These are phyloP conservation scores for Basipetospora chlamydospora DNA, from an alignment of 2,329 filamentous ascomycete species.

Conservation along the genomic window DNA sequence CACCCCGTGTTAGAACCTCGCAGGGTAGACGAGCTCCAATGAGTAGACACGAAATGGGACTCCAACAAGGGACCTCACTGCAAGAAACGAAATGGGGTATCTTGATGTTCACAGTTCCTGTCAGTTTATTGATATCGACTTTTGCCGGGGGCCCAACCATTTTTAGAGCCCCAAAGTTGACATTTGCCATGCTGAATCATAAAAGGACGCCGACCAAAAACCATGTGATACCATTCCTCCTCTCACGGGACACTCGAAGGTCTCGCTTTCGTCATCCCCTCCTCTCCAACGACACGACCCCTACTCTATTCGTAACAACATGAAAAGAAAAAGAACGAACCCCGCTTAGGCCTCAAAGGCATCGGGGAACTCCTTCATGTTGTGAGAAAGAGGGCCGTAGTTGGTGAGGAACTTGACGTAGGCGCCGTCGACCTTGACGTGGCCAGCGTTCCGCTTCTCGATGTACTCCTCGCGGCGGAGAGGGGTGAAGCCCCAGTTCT, in stretches of 20 bases:
- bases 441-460: slow-evolving; percentile 83
- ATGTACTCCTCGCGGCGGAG: slow-evolving; percentile 96
- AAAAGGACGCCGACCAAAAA: slow-evolving; percentile 5
- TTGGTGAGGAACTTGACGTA: slow-evolving; percentile 99
- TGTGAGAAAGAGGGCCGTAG: slow-evolving; percentile 71
- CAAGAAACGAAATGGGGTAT: too few relatives aligned
- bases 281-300: slow-evolving; percentile 11
- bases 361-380: slow-evolving; percentile 89
- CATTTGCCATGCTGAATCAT: slow-evolving; percentile 5
- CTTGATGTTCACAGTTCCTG: slow-evolving; percentile 2
- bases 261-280: slow-evolving; percentile 14
- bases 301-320: too few relatives aligned
- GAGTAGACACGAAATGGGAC: too few relatives aligned
- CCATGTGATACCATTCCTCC: slow-evolving; percentile 9
- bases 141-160: slow-evolving; percentile 2
- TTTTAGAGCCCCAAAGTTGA: slow-evolving; percentile 5
- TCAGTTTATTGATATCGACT: slow-evolving; percentile 6
- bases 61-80: too few relatives aligned
- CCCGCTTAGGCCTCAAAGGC: slow-evolving; percentile 60
- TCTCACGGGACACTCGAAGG: too few relatives aligned
- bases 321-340: too few relatives aligned
- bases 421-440: slow-evolving; percentile 92
- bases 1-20: too few relatives aligned
- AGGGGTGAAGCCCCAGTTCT: slow-evolving; percentile 99
- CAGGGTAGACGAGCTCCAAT: too few relatives aligned